Evolutionary conservation across 2,329 filamentous ascomycete species (phyloP).

Genomic region (Venturiaceae sp.): DNA sequence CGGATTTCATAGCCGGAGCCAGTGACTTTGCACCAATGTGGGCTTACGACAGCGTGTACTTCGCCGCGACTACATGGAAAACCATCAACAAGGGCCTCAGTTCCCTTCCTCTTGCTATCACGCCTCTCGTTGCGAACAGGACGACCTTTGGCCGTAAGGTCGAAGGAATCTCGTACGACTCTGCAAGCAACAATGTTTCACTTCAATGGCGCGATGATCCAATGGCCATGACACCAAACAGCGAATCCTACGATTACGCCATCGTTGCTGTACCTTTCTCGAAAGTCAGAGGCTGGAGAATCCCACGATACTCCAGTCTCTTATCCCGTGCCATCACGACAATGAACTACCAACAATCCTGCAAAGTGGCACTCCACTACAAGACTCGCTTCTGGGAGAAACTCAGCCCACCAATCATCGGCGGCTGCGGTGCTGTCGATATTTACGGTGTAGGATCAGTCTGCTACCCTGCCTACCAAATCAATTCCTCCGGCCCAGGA

Average conservation of each 20-base stretch:
- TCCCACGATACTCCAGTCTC: slow-evolving; percentile 44
- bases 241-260: slow-evolving; percentile 54
- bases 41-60: slow-evolving; percentile 48
- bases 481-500: slow-evolving; percentile 54
- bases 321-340: slow-evolving; percentile 37
- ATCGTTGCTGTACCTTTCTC: slow-evolving; percentile 57
- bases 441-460: slow-evolving; percentile 52
- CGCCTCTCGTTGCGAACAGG: slow-evolving; percentile 48
- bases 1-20: slow-evolving; percentile 40
- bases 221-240: slow-evolving; percentile 26
- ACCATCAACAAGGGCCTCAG: slow-evolving; percentile 55
- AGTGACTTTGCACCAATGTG: slow-evolving; percentile 38
- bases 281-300: slow-evolving; percentile 51
- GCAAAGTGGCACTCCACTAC: slow-evolving; percentile 57
- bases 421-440: slow-evolving; percentile 50
- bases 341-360: slow-evolving; percentile 38
- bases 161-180: slow-evolving; percentile 45
- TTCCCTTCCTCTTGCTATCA: slow-evolving; percentile 52
- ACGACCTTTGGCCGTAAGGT: slow-evolving; percentile 49
- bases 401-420: slow-evolving; percentile 46
- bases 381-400: slow-evolving; percentile 53
- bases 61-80: slow-evolving; percentile 48
- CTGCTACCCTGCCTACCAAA: slow-evolving; percentile 58
- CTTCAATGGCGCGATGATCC: slow-evolving; percentile 45
- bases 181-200: slow-evolving; percentile 41